phyloP scores from a whole-genome alignment of 805 yeast genomes.

The Saccharomycopsis javanensis region DNA sequence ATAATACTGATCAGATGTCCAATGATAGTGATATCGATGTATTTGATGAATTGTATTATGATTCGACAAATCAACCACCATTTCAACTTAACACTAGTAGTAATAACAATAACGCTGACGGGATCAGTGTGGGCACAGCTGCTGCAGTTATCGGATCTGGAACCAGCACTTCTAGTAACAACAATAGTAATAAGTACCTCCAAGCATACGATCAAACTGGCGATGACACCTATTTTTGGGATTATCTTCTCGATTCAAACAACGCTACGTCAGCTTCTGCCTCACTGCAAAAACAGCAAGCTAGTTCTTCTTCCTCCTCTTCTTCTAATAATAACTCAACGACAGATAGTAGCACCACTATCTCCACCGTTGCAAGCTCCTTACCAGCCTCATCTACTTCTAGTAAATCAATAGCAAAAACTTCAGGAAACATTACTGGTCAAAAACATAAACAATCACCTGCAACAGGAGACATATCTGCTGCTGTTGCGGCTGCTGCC shows the following conservation, averaged over 20 bases:
- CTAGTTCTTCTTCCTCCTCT: not conserved
- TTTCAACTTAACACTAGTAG: conserved; percentile 14
- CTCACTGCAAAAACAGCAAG: not conserved
- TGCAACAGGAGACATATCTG: not conserved
- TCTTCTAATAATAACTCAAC: not conserved
- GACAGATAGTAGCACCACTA: not conserved
- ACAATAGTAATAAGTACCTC: conserved; percentile 20
- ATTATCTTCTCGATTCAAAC: conserved; percentile 51
- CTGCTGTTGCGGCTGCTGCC: not conserved
- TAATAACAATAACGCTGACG: conserved; percentile 7
- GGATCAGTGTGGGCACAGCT: not conserved
- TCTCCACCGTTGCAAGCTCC: not conserved
- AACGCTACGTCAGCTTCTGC: not conserved
- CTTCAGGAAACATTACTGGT: not conserved
- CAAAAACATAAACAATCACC: not conserved
- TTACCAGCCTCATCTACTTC: not conserved
- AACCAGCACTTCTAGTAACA: conserved; percentile 22
- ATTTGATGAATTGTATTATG: conserved; percentile 21
- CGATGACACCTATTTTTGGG: conserved; percentile 67
- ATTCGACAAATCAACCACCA: conserved; percentile 19
- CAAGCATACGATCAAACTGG: conserved; percentile 30
- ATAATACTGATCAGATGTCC: conserved; percentile 25
- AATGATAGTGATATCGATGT: conserved; percentile 20
- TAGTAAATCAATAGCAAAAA: not conserved
- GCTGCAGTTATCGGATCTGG: conserved; percentile 9